Evolutionary conservation across 352 stramenopile genomes (phyloP).

Genomic region (Phytophthora colocasiae): DNA sequence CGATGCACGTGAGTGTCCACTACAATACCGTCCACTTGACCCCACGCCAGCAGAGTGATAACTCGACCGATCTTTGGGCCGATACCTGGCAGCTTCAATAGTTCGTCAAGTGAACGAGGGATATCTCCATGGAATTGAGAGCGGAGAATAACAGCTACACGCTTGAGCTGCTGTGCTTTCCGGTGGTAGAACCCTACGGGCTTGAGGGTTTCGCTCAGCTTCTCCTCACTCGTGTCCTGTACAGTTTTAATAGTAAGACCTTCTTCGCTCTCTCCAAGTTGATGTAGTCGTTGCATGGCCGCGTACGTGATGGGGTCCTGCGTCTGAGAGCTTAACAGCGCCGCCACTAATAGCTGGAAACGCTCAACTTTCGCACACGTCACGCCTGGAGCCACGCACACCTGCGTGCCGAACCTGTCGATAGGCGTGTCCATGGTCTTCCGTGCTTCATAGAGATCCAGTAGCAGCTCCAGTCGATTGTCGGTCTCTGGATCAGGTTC

Average conservation of each 20-base stretch:
- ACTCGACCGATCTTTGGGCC: constrained; percentile 81
- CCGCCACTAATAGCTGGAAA: constrained; percentile 72
- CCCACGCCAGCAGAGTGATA: constrained; percentile 69
- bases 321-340: constrained; percentile 79
- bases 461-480: constrained; percentile 45
- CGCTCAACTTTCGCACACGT: constrained; percentile 39
- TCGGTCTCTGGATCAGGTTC: constrained; percentile 13
- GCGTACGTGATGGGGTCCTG: constrained; percentile 72
- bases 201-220: constrained; percentile 57
- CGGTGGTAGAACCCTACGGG: constrained; percentile 80
- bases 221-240: constrained; percentile 34
- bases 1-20: constrained; percentile 86
- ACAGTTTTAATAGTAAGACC: constrained; percentile 63
- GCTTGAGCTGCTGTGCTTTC: constrained; percentile 73
- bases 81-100: constrained; percentile 66
- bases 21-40: constrained; percentile 67
- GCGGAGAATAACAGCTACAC: constrained; percentile 52
- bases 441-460: constrained; percentile 44
- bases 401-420: constrained; percentile 74
- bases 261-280: constrained; percentile 31
- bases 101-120: constrained; percentile 46
- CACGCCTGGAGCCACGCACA: constrained; percentile 47
- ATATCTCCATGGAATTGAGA: constrained; percentile 54
- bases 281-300: constrained; percentile 76
- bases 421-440: constrained; percentile 56